Evolutionary conservation across 805 yeast species (phyloP).

Genomic region (Saturnispora saitoi): DNA sequence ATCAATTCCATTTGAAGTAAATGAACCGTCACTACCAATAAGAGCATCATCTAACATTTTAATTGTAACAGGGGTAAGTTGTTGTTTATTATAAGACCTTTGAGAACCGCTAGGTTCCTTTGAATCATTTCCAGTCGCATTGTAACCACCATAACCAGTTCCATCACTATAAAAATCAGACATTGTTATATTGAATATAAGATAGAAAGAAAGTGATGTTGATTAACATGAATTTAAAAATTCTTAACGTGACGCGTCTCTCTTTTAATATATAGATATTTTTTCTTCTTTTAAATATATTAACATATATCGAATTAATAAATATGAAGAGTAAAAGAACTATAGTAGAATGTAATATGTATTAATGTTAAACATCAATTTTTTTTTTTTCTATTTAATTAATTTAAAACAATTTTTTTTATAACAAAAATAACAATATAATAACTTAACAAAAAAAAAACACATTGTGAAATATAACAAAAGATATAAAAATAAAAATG

Average conservation of each 20-base stretch:
- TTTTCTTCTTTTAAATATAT: no score
- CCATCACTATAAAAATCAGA: constrained; percentile 23
- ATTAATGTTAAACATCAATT: no score
- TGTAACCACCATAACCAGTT: constrained; percentile 31
- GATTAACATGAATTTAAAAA: not conserved
- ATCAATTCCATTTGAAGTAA: constrained; percentile 48
- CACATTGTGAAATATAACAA: not conserved
- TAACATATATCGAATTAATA: no score
- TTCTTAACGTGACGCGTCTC: not conserved
- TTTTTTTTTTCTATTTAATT: no score
- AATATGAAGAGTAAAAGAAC: no score
- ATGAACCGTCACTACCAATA: constrained; percentile 61
- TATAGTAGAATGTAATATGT: no score
- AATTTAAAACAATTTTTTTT: no score
- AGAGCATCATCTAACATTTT: constrained; percentile 56
- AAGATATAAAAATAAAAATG: not conserved
- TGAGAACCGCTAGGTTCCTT: constrained; percentile 16
- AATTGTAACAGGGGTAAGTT: constrained; percentile 60
- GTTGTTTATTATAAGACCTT: constrained; percentile 23
- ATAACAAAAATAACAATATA: not conserved
- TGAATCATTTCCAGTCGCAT: constrained; percentile 17
- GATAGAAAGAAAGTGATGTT: not conserved
- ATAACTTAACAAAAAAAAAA: not conserved
- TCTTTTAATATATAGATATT: no score
- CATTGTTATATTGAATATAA: constrained; percentile 15